These are phyloP conservation scores for Carallia pectinifolia DNA, from an alignment of 345 rosid species.

Conservation along the genomic window DNA sequence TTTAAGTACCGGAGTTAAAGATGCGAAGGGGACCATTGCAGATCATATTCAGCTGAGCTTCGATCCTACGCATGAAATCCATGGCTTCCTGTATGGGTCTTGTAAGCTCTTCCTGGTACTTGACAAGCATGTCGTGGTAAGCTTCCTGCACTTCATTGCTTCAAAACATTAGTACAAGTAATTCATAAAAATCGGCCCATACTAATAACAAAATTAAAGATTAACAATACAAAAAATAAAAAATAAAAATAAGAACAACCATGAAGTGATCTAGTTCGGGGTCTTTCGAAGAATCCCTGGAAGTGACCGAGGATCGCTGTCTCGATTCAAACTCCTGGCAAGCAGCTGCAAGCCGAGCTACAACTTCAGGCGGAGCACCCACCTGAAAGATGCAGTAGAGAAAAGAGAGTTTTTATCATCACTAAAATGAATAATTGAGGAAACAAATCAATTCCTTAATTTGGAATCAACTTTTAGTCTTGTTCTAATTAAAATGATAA, in stretches of 20 bases:
- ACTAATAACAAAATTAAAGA: too few relatives aligned
- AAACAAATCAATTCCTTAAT: neutral
- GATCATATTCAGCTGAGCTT: conserved; percentile 79
- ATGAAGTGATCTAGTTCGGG: conserved; percentile 98
- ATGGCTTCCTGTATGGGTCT: conserved; percentile 95
- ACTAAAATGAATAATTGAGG: neutral
- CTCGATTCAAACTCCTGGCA: conserved; percentile 75
- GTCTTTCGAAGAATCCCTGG: conserved; percentile 58
- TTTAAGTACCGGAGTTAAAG: conserved; percentile 63
- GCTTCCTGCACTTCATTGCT: conserved; percentile 60
- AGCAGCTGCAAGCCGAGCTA: conserved; percentile 60
- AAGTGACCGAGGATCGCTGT: conserved; percentile 44
- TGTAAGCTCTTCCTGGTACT: conserved; percentile 86
- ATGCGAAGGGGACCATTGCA: conserved; percentile 68
- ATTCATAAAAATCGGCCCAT: neutral
- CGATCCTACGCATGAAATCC: conserved; percentile 96
- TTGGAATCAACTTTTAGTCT: neutral
- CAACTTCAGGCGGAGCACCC: conserved; percentile 94
- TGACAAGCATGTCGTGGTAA: conserved; percentile 90
- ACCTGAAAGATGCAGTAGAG: conserved; percentile 40
- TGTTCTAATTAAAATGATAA: too few relatives aligned
- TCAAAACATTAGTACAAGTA: neutral
- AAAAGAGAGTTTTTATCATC: neutral
- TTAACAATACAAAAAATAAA: neutral
- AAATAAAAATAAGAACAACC: conserved; percentile 38